Evolutionary conservation across 768 basidiomycete genomes (phyloP).

Genomic region (Rhodocollybia butyracea): DNA sequence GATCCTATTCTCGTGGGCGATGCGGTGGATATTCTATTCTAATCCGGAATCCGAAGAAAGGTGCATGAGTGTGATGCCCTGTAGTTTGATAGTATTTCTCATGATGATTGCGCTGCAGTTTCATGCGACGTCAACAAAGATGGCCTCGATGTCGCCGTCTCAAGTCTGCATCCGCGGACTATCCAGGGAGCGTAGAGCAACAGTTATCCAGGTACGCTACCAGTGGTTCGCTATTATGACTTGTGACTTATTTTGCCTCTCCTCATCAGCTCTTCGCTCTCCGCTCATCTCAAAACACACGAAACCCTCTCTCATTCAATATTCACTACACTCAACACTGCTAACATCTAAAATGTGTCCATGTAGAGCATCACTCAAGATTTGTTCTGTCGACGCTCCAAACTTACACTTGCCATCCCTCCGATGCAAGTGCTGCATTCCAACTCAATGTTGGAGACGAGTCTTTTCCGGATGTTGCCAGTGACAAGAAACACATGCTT

Average conservation of each 20-base stretch:
- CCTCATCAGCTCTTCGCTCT: slow-evolving; percentile 63
- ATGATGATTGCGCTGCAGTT: slow-evolving; percentile 46
- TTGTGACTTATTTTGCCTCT: not conserved
- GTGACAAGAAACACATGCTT: not conserved
- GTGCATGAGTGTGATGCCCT: slow-evolving; percentile 38
- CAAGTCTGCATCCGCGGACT: slow-evolving; percentile 85
- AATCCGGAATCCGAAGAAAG: slow-evolving; percentile 85
- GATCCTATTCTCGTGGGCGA: slow-evolving; percentile 43
- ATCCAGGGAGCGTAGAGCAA: slow-evolving; percentile 75
- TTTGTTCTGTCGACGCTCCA: slow-evolving; percentile 71
- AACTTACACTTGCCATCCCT: slow-evolving; percentile 90
- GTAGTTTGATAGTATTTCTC: not conserved
- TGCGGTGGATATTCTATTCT: slow-evolving; percentile 90
- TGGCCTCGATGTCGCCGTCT: slow-evolving; percentile 85
- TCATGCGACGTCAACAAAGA: slow-evolving; percentile 97
- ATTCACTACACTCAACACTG: slow-evolving; percentile 36
- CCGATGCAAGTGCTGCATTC: slow-evolving; percentile 88
- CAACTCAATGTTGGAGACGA: slow-evolving; percentile 50
- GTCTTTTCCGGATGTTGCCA: not conserved
- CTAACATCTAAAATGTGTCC: slow-evolving; percentile 60
- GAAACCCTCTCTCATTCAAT: slow-evolving; percentile 73
- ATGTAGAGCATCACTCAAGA: slow-evolving; percentile 83
- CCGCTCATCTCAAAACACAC: slow-evolving; percentile 86
- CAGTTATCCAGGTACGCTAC: slow-evolving; percentile 86
- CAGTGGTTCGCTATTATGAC: too few species aligned